Percentiles rank a stretch among this genome's conserved stretches.
Evolutionary conservation across 768 basidiomycete genomes (phyloP).

Genomic region (Lactifluus echinatus): DNA sequence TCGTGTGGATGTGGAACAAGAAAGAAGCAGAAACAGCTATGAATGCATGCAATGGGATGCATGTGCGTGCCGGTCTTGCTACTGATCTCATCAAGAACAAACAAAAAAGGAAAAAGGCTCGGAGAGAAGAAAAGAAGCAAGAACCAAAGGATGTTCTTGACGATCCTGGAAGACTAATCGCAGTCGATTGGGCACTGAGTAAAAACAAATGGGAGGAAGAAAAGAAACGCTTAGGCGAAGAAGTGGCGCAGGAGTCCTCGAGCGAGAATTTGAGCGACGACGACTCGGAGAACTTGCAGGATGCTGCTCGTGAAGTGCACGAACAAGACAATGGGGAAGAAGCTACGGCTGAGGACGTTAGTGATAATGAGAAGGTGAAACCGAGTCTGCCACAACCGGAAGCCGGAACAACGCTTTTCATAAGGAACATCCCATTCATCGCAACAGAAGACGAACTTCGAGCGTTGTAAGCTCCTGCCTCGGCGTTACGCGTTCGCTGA

Average conservation of each 20-base stretch:
- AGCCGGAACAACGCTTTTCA: conserved; percentile 84
- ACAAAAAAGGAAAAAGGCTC: conserved; percentile 29
- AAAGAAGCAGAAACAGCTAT: conserved; percentile 50
- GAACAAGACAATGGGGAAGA: conserved; percentile 34
- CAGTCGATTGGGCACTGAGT: conserved; percentile 95
- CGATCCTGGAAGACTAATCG: conserved; percentile 54
- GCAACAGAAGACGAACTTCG: conserved; percentile 91
- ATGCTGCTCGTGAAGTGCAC: conserved; percentile 33
- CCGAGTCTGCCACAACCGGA: conserved; percentile 76
- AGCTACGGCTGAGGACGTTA: conserved; percentile 20
- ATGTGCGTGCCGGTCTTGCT: conserved; percentile 22
- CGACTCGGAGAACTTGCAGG: conserved; percentile 20
- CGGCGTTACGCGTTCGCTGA: not conserved
- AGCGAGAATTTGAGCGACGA: conserved; percentile 29
- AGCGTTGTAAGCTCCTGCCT: conserved; percentile 48
- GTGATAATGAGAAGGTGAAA: conserved; percentile 22
- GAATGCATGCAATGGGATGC: conserved; percentile 23
- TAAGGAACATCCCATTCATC: conserved; percentile 87
- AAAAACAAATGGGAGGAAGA: conserved; percentile 89
- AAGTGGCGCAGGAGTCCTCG: conserved; percentile 27
- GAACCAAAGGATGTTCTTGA: conserved; percentile 30
- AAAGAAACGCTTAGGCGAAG: conserved; percentile 44
- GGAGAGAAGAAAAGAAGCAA: conserved; percentile 31
- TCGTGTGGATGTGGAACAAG: conserved; percentile 86
- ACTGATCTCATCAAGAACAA: conserved; percentile 25